Evolutionary conservation across 257 asterid genomes (phyloP), one percentile per base, ranked within the genome.

Genomic region (Ehretia macrophylla): DNA sequence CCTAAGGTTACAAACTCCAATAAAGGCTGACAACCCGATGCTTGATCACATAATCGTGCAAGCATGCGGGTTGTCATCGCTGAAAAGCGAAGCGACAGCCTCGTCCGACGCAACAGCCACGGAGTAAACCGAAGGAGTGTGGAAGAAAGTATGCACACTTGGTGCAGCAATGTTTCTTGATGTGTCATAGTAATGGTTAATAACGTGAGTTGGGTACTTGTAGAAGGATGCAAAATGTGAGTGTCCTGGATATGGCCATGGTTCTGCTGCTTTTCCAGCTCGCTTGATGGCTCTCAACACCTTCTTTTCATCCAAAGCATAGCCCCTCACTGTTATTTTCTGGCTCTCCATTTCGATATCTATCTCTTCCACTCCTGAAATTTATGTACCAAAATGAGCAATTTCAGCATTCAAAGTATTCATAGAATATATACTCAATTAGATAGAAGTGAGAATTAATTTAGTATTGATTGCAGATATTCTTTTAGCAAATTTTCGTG

Each of bases 31-130:
- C n/a, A n/a, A n/a, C n/a, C n/a, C n/a, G n/a, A n/a, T n/a, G n/a
- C n/a, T n/a, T n/a, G n/a, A n/a, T 82, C 83, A 91, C 96, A 88
- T 91, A 49, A 91, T 56, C 19, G 83, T 50, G 64, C 98, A 91
- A 0, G 98, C 98, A 65, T 91, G 95, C 8, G 96, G 96, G 42
- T 91, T 91, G 56, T 91, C 98, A 58, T 91, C 98, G 20, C 96
- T 88, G 63, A 91, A 91, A 42, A 91, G 80, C 1, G 98, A 88
- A 2, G 96, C 95, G 1, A 82, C 94, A 0, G 90, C 88, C 75
- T 91, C 98, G 65, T 91, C 98, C 17, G 95, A 79, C 56, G 94
- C 92, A 20, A 87, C 74, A 3, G 96, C 98, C 59, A 85, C 79
- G 1, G 98, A 88, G 73, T 91, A 91, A 60, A 69, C 81, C 4